Evolutionary conservation across 352 stramenopile genomes (phyloP).

Genomic region (Phytophthora agathidicida): DNA sequence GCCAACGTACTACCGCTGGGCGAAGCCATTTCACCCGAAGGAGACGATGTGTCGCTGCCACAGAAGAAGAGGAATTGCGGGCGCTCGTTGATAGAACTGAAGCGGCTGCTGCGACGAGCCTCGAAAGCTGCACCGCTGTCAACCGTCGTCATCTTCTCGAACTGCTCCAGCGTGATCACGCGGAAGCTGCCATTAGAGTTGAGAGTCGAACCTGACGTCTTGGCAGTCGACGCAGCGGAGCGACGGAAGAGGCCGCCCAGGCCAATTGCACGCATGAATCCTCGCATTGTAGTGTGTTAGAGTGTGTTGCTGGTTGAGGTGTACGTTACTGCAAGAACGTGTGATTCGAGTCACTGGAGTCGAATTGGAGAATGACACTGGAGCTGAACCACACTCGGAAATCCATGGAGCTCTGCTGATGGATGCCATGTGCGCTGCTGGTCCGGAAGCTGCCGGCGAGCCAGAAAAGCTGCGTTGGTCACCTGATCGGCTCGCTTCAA

Average conservation of each 20-base stretch:
- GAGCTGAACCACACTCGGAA: slow-evolving; percentile 4
- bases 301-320: slow-evolving; percentile 10
- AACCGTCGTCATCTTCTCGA: slow-evolving; percentile 35
- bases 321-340: slow-evolving; percentile 26
- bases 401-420: slow-evolving; percentile 12
- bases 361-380: slow-evolving; percentile 45
- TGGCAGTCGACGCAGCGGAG: slow-evolving; percentile 8
- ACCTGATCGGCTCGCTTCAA: slow-evolving; percentile 30
- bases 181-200: slow-evolving; percentile 30
- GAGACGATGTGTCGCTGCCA: slow-evolving; percentile 52
- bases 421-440: slow-evolving; percentile 13
- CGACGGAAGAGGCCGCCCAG: slow-evolving; percentile 63
- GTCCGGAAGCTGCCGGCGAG: slow-evolving; percentile 12
- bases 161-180: slow-evolving; percentile 46
- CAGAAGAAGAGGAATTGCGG: slow-evolving; percentile 85
- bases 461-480: slow-evolving; percentile 24
- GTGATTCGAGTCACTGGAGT: slow-evolving; percentile 20
- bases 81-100: slow-evolving; percentile 51
- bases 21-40: slow-evolving; percentile 24
- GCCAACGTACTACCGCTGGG: slow-evolving; percentile 28
- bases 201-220: not conserved
- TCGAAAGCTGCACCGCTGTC: slow-evolving; percentile 29
- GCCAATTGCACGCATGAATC: slow-evolving; percentile 70
- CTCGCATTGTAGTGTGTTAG: slow-evolving; percentile 49
- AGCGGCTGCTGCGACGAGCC: slow-evolving; percentile 31